Evolutionary conservation across 768 basidiomycete species (phyloP).

Genomic region (Mycena galopus): DNA sequence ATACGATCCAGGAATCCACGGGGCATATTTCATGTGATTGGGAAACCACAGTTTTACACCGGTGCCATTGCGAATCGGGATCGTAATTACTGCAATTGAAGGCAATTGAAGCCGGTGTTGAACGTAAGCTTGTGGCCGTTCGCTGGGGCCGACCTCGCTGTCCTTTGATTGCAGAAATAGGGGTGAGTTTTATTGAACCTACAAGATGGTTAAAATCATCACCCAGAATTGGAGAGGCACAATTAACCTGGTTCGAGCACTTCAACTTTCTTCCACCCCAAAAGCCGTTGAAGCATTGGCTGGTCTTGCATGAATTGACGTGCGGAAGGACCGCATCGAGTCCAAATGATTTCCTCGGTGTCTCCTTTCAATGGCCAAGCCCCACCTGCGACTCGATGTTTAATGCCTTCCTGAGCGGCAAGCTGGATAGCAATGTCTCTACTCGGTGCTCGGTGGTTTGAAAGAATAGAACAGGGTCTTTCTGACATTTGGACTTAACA

Average conservation of each 20-base stretch:
- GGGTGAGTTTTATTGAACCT: not conserved
- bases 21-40: slow-evolving; percentile 40
- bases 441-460: no score
- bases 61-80: slow-evolving; percentile 24
- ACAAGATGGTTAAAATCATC: not conserved
- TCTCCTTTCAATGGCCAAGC: slow-evolving; percentile 16
- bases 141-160: slow-evolving; percentile 6
- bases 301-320: slow-evolving; percentile 2
- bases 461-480: no score
- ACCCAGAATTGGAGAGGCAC: no score
- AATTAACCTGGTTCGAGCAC: not conserved
- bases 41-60: slow-evolving; percentile 18
- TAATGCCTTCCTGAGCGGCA: no score
- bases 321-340: slow-evolving; percentile 5
- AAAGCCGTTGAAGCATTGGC: slow-evolving; percentile 1
- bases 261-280: slow-evolving; percentile 1
- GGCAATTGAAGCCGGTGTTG: slow-evolving; percentile 32
- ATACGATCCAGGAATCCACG: slow-evolving; percentile 46
- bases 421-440: no score
- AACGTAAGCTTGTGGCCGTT: slow-evolving; percentile 17
- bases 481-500: no score
- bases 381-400: slow-evolving; percentile 36
- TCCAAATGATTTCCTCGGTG: not conserved
- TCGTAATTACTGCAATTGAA: slow-evolving; percentile 24
- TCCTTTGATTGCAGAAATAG: not conserved